A percentile compares a stretch with the other conserved stretches of the same genome.
Conservation (phyloP, 192 early-diverging fungal genomes). For the Coemansia sp. region DNA sequence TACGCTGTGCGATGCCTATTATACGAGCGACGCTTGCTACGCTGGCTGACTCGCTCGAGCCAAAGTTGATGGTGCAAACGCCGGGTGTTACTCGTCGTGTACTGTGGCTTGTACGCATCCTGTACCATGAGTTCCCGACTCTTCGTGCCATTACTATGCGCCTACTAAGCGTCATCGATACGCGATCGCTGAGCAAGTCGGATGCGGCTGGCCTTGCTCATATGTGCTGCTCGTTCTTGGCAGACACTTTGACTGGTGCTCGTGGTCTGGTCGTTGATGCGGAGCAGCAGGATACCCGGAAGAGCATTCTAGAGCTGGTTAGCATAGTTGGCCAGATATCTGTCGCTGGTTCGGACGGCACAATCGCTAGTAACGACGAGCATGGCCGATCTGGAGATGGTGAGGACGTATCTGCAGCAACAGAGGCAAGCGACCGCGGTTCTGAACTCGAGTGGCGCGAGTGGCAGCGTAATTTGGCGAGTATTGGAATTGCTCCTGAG, state of each 20-base stretch:
- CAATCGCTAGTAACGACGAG: neutral
- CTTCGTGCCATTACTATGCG: slow-evolving; percentile 32
- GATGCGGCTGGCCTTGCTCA: slow-evolving; percentile 23
- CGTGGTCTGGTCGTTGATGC: neutral
- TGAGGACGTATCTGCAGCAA: neutral
- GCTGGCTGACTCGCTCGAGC: slow-evolving; percentile 34
- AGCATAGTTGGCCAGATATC: neutral
- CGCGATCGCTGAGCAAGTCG: slow-evolving; percentile 3
- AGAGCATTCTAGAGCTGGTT: neutral
- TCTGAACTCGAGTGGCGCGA: slow-evolving; percentile 6
- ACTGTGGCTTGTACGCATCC: slow-evolving; percentile 36
- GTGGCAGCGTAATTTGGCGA: slow-evolving; percentile 3
- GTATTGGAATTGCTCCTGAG: neutral
- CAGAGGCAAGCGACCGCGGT: neutral
- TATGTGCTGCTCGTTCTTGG: slow-evolving; percentile 26
- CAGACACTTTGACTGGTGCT: slow-evolving; percentile 1
- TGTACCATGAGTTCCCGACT: slow-evolving; percentile 32
- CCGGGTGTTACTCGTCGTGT: slow-evolving; percentile 24
- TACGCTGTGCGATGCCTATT: slow-evolving; percentile 30
- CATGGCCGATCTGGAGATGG: neutral
- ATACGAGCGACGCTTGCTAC: slow-evolving; percentile 9
- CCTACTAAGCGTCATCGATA: slow-evolving; percentile 21
- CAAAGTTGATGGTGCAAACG: slow-evolving; percentile 30
- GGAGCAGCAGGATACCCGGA: neutral
- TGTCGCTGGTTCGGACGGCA: neutral